phyloP scores from a whole-genome alignment of 192 early-diverging fungal species.

The Backusella tuberculispora region DNA sequence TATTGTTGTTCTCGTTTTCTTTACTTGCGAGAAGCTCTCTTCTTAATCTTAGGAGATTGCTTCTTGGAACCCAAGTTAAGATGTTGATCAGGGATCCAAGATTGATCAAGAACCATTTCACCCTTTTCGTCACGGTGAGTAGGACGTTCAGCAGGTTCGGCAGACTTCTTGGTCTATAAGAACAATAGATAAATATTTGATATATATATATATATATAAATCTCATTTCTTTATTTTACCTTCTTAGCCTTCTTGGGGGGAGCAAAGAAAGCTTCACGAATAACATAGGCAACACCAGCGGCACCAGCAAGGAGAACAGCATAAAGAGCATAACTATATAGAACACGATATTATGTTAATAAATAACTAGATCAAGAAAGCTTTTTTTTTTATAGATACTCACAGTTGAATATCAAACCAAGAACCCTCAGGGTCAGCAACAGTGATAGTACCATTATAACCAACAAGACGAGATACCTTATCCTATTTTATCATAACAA shows the following conservation, averaged over 20 bases:
- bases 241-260: slow-evolving; percentile 39
- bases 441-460: slow-evolving; percentile 49
- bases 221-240: neutral
- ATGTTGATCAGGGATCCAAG: slow-evolving; percentile 60
- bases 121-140: slow-evolving; percentile 46
- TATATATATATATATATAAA: too few species aligned
- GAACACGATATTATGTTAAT: neutral
- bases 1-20: neutral
- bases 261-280: slow-evolving; percentile 52
- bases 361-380: too few species aligned
- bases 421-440: slow-evolving; percentile 53
- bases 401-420: slow-evolving; percentile 63
- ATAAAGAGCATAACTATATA: slow-evolving; percentile 53
- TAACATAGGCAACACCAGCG: slow-evolving; percentile 49
- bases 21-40: slow-evolving; percentile 36
- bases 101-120: slow-evolving; percentile 48
- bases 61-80: slow-evolving; percentile 34
- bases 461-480: slow-evolving; percentile 44
- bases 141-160: slow-evolving; percentile 27
- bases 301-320: slow-evolving; percentile 42
- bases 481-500: slow-evolving; percentile 27
- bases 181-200: neutral
- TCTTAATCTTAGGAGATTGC: slow-evolving; percentile 37
- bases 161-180: slow-evolving; percentile 20
- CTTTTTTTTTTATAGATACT: slow-evolving; percentile 14